These are phyloP conservation scores for Hawksworthiomyces lignivorus DNA, from an alignment of 2,329 filamentous ascomycete genomes.

Conservation along the genomic window DNA sequence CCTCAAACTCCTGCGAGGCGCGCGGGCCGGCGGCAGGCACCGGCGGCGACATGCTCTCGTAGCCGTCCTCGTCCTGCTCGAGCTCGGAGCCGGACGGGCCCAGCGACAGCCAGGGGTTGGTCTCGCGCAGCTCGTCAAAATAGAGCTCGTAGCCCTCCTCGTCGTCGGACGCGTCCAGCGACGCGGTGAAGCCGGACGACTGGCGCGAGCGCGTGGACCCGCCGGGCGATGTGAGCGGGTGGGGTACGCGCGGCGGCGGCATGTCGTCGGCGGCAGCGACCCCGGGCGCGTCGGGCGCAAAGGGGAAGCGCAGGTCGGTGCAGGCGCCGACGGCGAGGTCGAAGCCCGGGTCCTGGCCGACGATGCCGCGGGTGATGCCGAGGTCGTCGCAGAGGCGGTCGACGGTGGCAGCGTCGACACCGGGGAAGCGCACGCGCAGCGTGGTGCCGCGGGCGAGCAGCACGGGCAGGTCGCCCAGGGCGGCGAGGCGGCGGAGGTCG, in stretches of 20 bases:
- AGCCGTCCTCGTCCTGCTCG: constrained; percentile 33
- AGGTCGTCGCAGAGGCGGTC: constrained; percentile 80
- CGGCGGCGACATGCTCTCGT: constrained; percentile 42
- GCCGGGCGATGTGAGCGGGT: constrained; percentile 36
- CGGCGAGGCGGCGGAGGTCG: constrained; percentile 70
- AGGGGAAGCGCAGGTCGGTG: constrained; percentile 77
- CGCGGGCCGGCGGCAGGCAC: constrained; percentile 32
- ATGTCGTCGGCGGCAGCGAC: too few relatives aligned
- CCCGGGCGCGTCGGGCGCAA: constrained; percentile 52
- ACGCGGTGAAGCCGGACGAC: constrained; percentile 13
- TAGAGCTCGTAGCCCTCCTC: constrained; percentile 26
- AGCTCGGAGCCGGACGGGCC: constrained; percentile 21
- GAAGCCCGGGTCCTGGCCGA: constrained; percentile 72
- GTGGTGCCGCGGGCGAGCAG: constrained; percentile 53
- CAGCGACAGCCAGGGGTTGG: constrained; percentile 42
- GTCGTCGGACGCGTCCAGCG: constrained; percentile 21
- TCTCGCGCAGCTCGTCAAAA: constrained; percentile 31
- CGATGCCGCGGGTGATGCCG: constrained; percentile 69
- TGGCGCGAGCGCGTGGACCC: constrained; percentile 36
- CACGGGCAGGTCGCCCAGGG: constrained; percentile 77
- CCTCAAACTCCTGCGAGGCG: constrained; percentile 43
- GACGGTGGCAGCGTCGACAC: constrained; percentile 76
- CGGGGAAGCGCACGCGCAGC: constrained; percentile 80
- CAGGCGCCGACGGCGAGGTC: constrained; percentile 58
- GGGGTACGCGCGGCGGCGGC: constrained; percentile 11